Evolutionary conservation across 2,329 filamentous ascomycete genomes (phyloP).

Genomic region (Fusarium sp.): DNA sequence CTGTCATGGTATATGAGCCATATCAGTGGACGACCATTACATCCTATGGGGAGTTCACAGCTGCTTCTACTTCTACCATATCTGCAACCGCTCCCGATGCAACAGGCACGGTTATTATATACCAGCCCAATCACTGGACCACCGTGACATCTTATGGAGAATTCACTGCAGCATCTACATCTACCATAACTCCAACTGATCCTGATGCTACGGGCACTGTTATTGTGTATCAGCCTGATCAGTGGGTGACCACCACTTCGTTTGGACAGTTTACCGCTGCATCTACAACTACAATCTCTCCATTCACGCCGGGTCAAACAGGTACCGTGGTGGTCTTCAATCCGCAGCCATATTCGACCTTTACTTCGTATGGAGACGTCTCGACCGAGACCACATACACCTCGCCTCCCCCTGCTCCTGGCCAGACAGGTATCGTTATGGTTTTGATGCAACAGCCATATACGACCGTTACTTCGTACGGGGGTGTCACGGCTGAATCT

Average conservation of each 20-base stretch:
- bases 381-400: background rate
- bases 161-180: background rate
- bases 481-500: background rate
- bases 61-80: background rate
- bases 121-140: too few relatives aligned
- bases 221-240: too few relatives aligned
- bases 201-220: background rate
- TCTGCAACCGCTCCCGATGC: too few relatives aligned
- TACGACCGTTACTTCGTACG: background rate
- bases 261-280: background rate
- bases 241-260: too few relatives aligned
- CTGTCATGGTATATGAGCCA: background rate
- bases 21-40: background rate
- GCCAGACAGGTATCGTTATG: background rate
- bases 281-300: background rate
- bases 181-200: background rate
- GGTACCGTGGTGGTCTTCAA: background rate
- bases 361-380: background rate
- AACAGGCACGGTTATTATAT: background rate
- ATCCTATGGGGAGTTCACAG: fast-evolving
- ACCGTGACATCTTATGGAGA: too few relatives aligned
- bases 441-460: background rate
- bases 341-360: background rate
- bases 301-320: fast-evolving
- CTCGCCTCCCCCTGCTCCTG: background rate